phyloP scores from a whole-genome alignment of 768 basidiomycete species.

The Collybiopsis luxurians region DNA sequence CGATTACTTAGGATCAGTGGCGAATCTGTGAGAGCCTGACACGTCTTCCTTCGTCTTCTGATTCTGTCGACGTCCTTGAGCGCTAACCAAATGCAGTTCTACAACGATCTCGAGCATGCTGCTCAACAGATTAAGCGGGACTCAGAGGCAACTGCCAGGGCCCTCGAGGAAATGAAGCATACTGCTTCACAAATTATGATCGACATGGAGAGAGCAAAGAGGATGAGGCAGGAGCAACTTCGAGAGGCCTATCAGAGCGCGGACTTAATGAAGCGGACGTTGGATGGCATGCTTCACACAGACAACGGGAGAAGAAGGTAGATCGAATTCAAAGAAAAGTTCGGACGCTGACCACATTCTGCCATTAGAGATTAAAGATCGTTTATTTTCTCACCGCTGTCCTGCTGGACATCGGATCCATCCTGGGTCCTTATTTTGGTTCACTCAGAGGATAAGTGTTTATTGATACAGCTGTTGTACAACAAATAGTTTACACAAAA shows the following conservation, averaged over 20 bases:
- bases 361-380: too few species aligned
- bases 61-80: too few species aligned
- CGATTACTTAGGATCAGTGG: too few species aligned
- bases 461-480: neutral
- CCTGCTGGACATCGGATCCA: too few species aligned
- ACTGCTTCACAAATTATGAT: neutral
- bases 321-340: neutral
- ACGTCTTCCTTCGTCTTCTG: too few species aligned
- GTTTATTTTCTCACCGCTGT: too few species aligned
- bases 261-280: neutral
- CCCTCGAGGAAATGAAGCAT: neutral
- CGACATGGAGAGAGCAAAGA: neutral
- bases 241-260: neutral
- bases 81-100: constrained; percentile 1
- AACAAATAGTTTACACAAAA: neutral
- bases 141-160: neutral
- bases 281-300: neutral
- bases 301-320: constrained; percentile 1
- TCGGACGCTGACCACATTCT: too few species aligned
- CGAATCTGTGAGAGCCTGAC: too few species aligned
- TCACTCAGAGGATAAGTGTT: too few species aligned
- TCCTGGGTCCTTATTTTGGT: too few species aligned
- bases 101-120: neutral
- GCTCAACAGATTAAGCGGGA: neutral
- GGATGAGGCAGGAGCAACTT: neutral